Conservation (phyloP, 2,329 filamentous ascomycete genomes). For the Sclerotinia sclerotiorum region DNA sequence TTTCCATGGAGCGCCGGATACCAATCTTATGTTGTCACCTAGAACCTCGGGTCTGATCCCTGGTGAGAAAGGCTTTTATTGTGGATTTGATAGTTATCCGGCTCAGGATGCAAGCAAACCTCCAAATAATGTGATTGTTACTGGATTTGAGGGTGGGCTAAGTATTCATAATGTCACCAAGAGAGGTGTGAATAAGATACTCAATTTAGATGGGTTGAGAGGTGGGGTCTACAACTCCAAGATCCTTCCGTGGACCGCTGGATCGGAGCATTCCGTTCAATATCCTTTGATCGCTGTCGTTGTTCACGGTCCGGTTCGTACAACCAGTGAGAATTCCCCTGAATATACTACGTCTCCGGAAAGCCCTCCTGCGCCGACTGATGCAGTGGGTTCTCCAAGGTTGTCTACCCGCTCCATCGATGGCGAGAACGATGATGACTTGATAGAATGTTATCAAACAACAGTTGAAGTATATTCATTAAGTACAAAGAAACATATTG, state of each 20-base stretch:
- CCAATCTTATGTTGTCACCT: constrained; percentile 59
- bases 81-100: constrained; percentile 74
- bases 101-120: constrained; percentile 36
- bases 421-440: constrained; percentile 34
- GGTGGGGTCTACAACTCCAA: constrained; percentile 82
- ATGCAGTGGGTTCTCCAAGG: constrained; percentile 42
- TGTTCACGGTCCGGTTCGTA: constrained; percentile 71
- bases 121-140: constrained; percentile 65
- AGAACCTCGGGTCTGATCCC: constrained; percentile 56
- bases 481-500: constrained; percentile 67
- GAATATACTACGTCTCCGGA: constrained; percentile 31
- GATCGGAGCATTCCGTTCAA: constrained; percentile 53
- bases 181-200: constrained; percentile 67
- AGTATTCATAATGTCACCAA: constrained; percentile 74
- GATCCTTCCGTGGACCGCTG: constrained; percentile 68
- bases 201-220: constrained; percentile 71
- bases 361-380: constrained; percentile 27
- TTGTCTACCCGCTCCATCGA: constrained; percentile 41
- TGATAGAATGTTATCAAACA: constrained; percentile 72
- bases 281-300: constrained; percentile 78
- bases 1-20: constrained; percentile 72
- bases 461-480: constrained; percentile 88
- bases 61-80: constrained; percentile 72
- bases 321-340: constrained; percentile 29
- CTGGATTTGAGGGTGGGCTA: constrained; percentile 77